These are phyloP conservation scores for Irpex lacteus DNA, from an alignment of 1,284 basidiomycete genomes.

Conservation along the genomic window DNA sequence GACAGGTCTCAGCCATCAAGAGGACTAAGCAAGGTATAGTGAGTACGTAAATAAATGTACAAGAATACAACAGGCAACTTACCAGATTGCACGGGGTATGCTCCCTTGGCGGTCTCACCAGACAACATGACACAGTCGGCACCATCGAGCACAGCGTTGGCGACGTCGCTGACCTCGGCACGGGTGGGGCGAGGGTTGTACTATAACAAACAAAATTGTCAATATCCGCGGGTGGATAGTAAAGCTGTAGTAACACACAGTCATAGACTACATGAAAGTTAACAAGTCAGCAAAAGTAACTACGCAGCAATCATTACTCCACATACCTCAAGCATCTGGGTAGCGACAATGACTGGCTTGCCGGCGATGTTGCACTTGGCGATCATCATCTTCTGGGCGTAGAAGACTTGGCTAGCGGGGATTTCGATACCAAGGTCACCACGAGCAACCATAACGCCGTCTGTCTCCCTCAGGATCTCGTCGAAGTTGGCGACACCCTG, in stretches of 20 bases:
- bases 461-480: slow-evolving; percentile 89
- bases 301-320: slow-evolving; percentile 3
- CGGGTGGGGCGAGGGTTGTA: slow-evolving; percentile 97
- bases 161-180: slow-evolving; percentile 96
- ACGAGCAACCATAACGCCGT: slow-evolving; percentile 99
- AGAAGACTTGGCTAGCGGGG: slow-evolving; percentile 95
- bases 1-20: slow-evolving; percentile 99
- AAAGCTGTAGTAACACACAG: slow-evolving; percentile 46
- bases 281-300: slow-evolving; percentile 15
- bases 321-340: slow-evolving; percentile 96
- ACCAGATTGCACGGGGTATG: slow-evolving; percentile 93
- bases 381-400: slow-evolving; percentile 99
- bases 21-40: slow-evolving; percentile 54
- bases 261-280: slow-evolving; percentile 74
- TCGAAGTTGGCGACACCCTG: slow-evolving; percentile 98
- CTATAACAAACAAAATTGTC: slow-evolving; percentile 35
- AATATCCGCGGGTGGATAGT: not conserved
- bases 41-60: slow-evolving; percentile 15
- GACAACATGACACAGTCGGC: slow-evolving; percentile 99
- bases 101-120: slow-evolving; percentile 95
- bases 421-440: slow-evolving; percentile 98
- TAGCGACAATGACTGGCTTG: slow-evolving; percentile 98
- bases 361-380: slow-evolving; percentile 96
- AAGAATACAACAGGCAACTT: slow-evolving; percentile 25
- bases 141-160: slow-evolving; percentile 96